Conservation (phyloP, 148 eudicot species). For the Rhododendron henanense region DNA sequence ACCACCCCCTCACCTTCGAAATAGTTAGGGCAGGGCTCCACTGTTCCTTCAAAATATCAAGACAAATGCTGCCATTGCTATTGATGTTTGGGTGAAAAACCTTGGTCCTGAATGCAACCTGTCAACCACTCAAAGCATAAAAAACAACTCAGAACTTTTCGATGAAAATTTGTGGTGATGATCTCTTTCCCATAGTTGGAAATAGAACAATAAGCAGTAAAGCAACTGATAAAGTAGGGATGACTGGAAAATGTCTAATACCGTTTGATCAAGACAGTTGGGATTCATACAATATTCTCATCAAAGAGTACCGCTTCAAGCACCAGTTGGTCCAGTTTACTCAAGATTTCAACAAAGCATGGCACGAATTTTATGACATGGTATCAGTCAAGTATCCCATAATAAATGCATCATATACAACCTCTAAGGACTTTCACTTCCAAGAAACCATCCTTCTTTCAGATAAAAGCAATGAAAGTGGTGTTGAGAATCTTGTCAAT, state of each 20-base stretch:
- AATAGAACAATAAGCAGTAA: neutral
- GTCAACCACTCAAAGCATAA: neutral
- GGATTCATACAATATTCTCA: neutral
- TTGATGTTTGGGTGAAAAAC: conserved; percentile 10
- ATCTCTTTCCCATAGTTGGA: neutral
- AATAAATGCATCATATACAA: neutral
- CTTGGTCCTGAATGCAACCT: conserved; percentile 15
- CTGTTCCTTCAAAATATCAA: conserved; percentile 11
- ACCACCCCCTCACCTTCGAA: neutral
- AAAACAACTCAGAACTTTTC: neutral
- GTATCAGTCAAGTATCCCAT: neutral
- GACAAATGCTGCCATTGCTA: conserved; percentile 11
- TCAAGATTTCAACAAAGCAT: neutral
- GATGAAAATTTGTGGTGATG: neutral
- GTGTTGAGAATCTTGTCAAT: neutral
- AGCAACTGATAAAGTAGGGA: neutral
- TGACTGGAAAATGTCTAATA: neutral
- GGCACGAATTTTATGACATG: neutral
- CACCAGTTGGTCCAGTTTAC: neutral
- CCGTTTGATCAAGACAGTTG: neutral
- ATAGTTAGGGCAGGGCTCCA: conserved; percentile 10
- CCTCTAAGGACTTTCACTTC: neutral
- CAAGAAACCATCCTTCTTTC: neutral
- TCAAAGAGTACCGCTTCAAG: neutral
- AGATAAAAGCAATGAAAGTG: neutral